Conservation (phyloP, 441 rosid species). For the Jatropha podagrica region DNA sequence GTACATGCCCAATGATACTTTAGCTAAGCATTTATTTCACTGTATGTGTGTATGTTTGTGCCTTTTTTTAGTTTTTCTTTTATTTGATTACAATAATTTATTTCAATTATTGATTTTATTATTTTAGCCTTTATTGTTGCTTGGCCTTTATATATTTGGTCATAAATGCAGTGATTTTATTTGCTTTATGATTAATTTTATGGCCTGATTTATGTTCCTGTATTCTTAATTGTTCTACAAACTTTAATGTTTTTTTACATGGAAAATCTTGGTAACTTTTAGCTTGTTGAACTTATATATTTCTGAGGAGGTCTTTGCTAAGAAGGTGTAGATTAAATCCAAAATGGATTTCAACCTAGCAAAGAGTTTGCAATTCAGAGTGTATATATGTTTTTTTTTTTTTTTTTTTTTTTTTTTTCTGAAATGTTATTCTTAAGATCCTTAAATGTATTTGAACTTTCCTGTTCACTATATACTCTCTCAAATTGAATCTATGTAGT, state of each 20-base stretch:
- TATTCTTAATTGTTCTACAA: background rate
- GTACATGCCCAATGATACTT: conserved; percentile 81
- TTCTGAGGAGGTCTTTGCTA: background rate
- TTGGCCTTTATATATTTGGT: conserved; percentile 4
- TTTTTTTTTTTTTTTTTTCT: background rate
- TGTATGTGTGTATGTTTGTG: conserved; percentile 41
- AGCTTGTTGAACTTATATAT: background rate
- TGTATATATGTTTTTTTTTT: background rate
- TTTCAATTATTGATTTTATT: conserved; percentile 1
- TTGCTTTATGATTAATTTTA: background rate
- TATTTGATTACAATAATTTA: conserved; percentile 6
- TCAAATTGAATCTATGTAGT: background rate
- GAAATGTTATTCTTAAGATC: background rate
- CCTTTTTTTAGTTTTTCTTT: conserved; percentile 1
- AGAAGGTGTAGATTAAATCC: background rate
- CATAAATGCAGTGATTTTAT: conserved; percentile 7
- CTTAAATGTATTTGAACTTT: background rate
- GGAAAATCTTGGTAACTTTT: background rate
- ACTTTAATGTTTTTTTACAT: background rate
- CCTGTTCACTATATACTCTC: background rate
- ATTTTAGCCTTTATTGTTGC: background rate
- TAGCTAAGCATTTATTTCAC: conserved; percentile 83
- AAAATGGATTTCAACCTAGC: background rate
- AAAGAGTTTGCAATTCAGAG: background rate
- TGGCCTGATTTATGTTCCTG: background rate